phyloP scores from a whole-genome alignment of 2,329 filamentous ascomycete species.

The Calonectria multiphialidica region DNA sequence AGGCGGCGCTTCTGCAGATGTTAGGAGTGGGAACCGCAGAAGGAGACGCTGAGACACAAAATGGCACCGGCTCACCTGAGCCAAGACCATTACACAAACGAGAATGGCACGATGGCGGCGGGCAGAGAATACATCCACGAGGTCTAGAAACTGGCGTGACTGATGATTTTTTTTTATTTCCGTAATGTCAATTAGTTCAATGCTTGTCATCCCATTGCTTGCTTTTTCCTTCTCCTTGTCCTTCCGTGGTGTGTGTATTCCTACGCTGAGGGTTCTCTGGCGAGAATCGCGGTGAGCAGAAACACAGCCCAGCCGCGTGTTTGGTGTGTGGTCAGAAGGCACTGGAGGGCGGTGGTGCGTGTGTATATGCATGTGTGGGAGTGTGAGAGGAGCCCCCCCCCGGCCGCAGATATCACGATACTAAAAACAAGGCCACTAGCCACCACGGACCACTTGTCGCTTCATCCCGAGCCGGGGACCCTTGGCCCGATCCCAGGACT shows the following conservation, averaged over 20 bases:
- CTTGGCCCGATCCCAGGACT: constrained; percentile 8
- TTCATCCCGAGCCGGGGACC: constrained; percentile 14
- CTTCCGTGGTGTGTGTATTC: not conserved
- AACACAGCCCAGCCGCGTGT: not conserved
- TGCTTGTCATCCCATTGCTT: not conserved
- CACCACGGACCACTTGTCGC: constrained; percentile 22
- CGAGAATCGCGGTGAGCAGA: not conserved
- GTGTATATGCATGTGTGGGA: not conserved
- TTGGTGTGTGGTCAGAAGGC: not conserved
- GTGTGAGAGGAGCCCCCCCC: not conserved
- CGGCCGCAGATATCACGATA: not conserved
- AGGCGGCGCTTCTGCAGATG: constrained; percentile 1
- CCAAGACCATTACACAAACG: not conserved
- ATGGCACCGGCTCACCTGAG: not conserved
- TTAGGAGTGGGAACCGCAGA: no score
- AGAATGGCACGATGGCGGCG: not conserved
- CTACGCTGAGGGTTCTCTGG: not conserved
- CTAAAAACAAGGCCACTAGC: not conserved
- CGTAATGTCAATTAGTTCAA: not conserved
- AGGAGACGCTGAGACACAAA: not conserved
- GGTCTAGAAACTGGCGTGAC: not conserved
- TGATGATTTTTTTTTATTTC: not conserved
- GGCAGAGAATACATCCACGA: not conserved
- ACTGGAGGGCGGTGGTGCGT: not conserved
- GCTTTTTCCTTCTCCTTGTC: not conserved